Evolutionary conservation across 352 stramenopile genomes (phyloP).

Genomic region (Stramenopiles sp.): DNA sequence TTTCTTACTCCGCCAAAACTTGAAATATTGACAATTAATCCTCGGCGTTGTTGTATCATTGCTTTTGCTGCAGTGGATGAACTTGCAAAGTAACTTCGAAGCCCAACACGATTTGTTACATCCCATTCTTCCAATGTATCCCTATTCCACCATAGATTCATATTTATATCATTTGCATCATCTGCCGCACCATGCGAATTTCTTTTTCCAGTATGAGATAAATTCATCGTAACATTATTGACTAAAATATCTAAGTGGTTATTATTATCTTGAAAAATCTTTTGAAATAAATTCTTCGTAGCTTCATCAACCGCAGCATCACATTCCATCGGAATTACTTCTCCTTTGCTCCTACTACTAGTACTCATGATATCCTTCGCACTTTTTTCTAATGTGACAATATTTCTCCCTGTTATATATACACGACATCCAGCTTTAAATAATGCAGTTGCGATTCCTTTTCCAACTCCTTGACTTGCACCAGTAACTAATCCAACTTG

Average conservation of each 20-base stretch:
- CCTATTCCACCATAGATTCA: too few species aligned
- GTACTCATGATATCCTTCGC: constrained; percentile 14
- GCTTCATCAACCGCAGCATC: constrained; percentile 24
- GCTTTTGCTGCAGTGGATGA: constrained; percentile 25
- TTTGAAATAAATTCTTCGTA: constrained; percentile 19
- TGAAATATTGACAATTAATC: constrained; percentile 29
- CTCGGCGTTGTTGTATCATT: constrained; percentile 29
- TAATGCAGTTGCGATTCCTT: constrained; percentile 36
- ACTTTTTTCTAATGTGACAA: constrained; percentile 14
- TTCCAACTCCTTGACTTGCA: constrained; percentile 32
- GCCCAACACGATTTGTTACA: constrained; percentile 28
- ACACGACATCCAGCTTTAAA: constrained; percentile 26
- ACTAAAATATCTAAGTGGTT: constrained; percentile 33
- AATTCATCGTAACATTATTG: constrained; percentile 27
- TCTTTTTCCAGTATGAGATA: constrained; percentile 20
- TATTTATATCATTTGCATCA: too few species aligned
- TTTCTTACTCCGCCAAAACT: constrained; percentile 37
- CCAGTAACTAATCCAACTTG: constrained; percentile 41
- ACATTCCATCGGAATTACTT: constrained; percentile 14
- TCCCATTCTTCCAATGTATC: constrained; percentile 40
- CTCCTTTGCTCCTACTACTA: constrained; percentile 15
- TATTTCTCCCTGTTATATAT: constrained; percentile 22
- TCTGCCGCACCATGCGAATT: constrained; percentile 17
- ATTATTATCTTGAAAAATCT: constrained; percentile 22
- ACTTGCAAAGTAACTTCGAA: constrained; percentile 28